Evolutionary conservation across 345 rosid genomes (phyloP), one percentile per base, ranked within the genome.

Genomic region (Hibiscus tridactylites): DNA sequence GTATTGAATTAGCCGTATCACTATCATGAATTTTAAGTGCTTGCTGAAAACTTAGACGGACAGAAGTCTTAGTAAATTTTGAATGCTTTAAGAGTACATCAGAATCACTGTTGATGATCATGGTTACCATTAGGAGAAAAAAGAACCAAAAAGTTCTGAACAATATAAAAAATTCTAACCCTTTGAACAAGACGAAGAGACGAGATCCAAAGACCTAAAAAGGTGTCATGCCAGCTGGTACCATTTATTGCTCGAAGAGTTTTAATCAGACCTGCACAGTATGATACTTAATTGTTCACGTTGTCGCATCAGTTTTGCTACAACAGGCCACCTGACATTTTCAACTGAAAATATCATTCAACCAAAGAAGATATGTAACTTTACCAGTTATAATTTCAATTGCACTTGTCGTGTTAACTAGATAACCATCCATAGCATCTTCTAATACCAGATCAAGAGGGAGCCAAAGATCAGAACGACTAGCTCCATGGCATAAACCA

Each of bases 161-260:
- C 47, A 68, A 37, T 42, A 74, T 9, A 50, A 50, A 24, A 72
- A 57, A 56, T 61, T 42, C 89, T 61, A 69, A 95, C 99, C 98
- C 98, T 88, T 81, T 91, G 99, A 82, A 92, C 96, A 75, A 95
- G 94, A 65, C 99, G 88, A 68, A 95, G 89, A 81, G 94, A 88
- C 53, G 99, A 87, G 75, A 89, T 83, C 99, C 99, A 95, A 68
- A 95, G 85, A 61, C 92, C 91, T 75, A 92, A 81, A 74, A 95
- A 89, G 73, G 99, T 90, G 72, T 89, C 96, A 68, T 95, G 96
- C 97, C 99, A 89, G 72, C 87, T 73, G 80, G 92, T 87, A 66
- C 84, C 83, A 75, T 95, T 95, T 21, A 90, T 83, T 66, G 90
- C 96, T 61, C 86, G 87, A 65, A 95, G 93, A 31, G 97, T 82